Conservation (phyloP, 768 basidiomycete genomes). For the Daedaleopsis sinensis region DNA sequence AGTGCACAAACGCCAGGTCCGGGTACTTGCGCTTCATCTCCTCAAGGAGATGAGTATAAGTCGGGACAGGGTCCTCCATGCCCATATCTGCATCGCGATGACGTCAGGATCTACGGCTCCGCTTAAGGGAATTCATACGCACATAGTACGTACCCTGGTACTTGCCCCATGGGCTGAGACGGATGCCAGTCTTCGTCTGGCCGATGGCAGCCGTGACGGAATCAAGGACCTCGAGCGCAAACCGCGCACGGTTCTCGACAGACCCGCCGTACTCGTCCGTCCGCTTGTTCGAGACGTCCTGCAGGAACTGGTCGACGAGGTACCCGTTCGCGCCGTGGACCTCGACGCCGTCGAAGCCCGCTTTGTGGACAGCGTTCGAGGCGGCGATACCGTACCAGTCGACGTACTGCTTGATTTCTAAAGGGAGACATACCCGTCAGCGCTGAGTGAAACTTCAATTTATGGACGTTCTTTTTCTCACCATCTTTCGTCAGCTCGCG, state of each 20-base stretch:
- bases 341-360: slow-evolving; percentile 54
- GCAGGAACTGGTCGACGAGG: slow-evolving; percentile 45
- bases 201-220: slow-evolving; percentile 45
- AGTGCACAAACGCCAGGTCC: slow-evolving; percentile 42
- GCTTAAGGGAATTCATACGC: not conserved
- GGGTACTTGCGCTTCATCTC: slow-evolving; percentile 43
- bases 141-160: slow-evolving; percentile 35
- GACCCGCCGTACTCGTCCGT: slow-evolving; percentile 53
- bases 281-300: slow-evolving; percentile 40
- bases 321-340: slow-evolving; percentile 36
- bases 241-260: slow-evolving; percentile 47
- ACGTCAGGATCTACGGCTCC: slow-evolving; percentile 4
- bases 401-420: slow-evolving; percentile 41
- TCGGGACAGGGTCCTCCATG: slow-evolving; percentile 55
- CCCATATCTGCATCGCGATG: slow-evolving; percentile 41
- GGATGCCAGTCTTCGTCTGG: slow-evolving; percentile 41
- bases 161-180: slow-evolving; percentile 37
- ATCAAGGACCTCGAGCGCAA: slow-evolving; percentile 46
- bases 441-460: not conserved
- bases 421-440: not conserved
- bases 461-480: not conserved
- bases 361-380: slow-evolving; percentile 34
- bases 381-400: slow-evolving; percentile 28
- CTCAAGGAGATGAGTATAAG: slow-evolving; percentile 50
- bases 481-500: slow-evolving; percentile 28